Percentiles rank a stretch among this genome's conserved stretches.
phyloP scores from a whole-genome alignment of 2,329 filamentous ascomycete genomes.

The Diplodia mutila region DNA sequence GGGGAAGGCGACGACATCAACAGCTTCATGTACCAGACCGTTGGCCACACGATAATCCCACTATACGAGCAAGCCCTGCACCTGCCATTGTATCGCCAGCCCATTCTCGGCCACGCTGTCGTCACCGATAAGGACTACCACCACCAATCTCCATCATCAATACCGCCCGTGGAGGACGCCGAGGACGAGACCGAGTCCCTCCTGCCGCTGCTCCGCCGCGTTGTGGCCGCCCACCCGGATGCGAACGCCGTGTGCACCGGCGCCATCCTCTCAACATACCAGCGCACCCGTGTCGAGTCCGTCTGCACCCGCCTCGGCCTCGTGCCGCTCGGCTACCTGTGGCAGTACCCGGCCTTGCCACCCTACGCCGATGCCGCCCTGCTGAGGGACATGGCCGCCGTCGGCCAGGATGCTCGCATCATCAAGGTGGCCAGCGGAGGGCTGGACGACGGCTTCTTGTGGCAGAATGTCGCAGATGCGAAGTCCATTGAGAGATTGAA shows the following conservation, averaged over 20 bases:
- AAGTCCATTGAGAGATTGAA: constrained; percentile 52
- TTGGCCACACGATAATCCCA: constrained; percentile 84
- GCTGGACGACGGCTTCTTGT: constrained; percentile 77
- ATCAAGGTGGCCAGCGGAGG: constrained; percentile 94
- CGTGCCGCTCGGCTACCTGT: constrained; percentile 81
- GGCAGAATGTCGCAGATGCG: constrained; percentile 72
- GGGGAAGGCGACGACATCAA: constrained; percentile 71
- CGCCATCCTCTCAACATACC: constrained; percentile 92
- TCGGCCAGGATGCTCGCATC: constrained; percentile 83
- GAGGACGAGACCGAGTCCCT: constrained; percentile 89
- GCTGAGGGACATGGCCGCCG: constrained; percentile 77
- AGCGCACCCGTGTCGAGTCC: constrained; percentile 92
- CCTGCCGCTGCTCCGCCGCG: constrained; percentile 69
- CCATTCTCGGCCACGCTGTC: constrained; percentile 72
- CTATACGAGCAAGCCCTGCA: constrained; percentile 79
- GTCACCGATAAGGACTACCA: constrained; percentile 73
- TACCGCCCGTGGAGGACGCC: constrained; percentile 19
- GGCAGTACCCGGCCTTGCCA: constrained; percentile 83
- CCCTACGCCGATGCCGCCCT: constrained; percentile 56
- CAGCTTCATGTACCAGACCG: constrained; percentile 99
- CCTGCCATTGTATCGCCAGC: constrained; percentile 80
- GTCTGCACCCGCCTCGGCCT: constrained; percentile 84
- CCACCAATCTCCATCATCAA: not conserved
- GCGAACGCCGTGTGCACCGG: constrained; percentile 88
- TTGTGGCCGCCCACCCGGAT: constrained; percentile 72